Base-by-base conservation (phyloP, 1,284 basidiomycete species). In the Ceratobasidium sp. region DNA sequence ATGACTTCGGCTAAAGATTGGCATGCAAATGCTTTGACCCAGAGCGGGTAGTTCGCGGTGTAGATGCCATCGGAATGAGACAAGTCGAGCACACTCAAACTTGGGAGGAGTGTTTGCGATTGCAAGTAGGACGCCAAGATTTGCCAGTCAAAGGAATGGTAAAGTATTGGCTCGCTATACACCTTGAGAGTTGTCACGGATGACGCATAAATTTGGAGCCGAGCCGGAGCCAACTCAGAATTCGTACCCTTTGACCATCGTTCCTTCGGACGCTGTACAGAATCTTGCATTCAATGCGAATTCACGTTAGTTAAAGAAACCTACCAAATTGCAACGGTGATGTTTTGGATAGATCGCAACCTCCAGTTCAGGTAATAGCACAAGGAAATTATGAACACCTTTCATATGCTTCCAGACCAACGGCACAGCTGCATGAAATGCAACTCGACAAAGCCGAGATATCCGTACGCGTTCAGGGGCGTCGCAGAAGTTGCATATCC, bases 391-490 rank as follows among this genome's bases (percentile, higher is more conserved):
- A 5, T 75, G 73, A 26, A 48, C 73, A 13, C 73, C 73, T n/a
- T 65, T 26, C 10, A 75, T 48, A 26, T 66, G 20, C 13, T 54
- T n/a, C 73, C 62, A 75, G 17, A 75, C 28, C 28, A 65, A 54
- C 2, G 73, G 59, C 17, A 20, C n/a, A n/a, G 62, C 73, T 4
- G 2, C 62, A 23, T 56, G n/a, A 23, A 75, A 75, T 12, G 38
- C 52, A 1, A 50, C 15, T 7, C n/a, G 61, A 17, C 42, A 75
- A 23, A 52, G 23, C 3, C 52, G 73, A 48, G 61, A 15, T 13
- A 75, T 12, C 12, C 62, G 61, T 5, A n/a, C 73, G 44, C 73
- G 66, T n/a, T 75, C 73, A n/a, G 73, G 26, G 12, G 40, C 66
- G 1, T 42, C 33, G 38, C 48, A 64, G 15, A 65, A 64, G 48